phyloP scores from a whole-genome alignment of 208 protist species.

The Strigomonas culicis region DNA sequence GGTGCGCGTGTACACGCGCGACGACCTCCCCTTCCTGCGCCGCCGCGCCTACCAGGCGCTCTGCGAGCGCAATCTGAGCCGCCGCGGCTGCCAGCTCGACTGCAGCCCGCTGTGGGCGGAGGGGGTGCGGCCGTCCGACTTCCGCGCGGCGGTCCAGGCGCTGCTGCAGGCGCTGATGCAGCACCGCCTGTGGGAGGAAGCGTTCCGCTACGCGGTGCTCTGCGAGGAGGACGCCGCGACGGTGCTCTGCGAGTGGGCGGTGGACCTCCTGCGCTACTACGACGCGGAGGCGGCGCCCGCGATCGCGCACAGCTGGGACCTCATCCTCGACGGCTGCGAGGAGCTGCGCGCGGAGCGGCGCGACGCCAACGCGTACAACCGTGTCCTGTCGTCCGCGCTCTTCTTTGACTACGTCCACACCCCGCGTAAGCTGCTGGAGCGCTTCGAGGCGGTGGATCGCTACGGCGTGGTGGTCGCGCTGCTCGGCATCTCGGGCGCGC shows the following conservation, averaged over 20 bases:
- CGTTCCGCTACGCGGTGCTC: conserved; percentile 54
- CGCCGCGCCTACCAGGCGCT: conserved; percentile 69
- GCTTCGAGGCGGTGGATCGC: conserved; percentile 40
- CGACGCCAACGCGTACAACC: conserved; percentile 46
- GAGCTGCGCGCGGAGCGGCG: conserved; percentile 23
- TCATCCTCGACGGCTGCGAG: conserved; percentile 47
- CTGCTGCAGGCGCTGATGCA: conserved; percentile 67
- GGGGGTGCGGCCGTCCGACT: conserved; percentile 31
- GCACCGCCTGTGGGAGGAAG: conserved; percentile 65
- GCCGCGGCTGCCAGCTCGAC: conserved; percentile 55
- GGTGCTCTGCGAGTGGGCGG: conserved; percentile 60
- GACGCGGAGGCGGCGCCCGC: background rate
- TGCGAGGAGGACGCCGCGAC: conserved; percentile 28
- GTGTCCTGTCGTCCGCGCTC: conserved; percentile 47
- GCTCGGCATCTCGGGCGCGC: conserved; percentile 44
- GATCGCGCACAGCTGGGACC: conserved; percentile 37
- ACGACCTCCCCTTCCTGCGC: conserved; percentile 69
- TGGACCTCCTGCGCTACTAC: conserved; percentile 33
- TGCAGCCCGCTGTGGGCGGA: conserved; percentile 77
- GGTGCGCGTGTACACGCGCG: conserved; percentile 34
- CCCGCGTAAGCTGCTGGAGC: conserved; percentile 37
- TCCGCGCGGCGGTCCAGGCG: conserved; percentile 32
- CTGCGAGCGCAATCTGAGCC: conserved; percentile 73
- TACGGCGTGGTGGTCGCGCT: conserved; percentile 73
- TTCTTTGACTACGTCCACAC: conserved; percentile 37